Evolutionary conservation across 1,139 yeast species (phyloP), one percentile per base, ranked within the genome.

Genomic region (Debaryomyces psychrophilus): DNA sequence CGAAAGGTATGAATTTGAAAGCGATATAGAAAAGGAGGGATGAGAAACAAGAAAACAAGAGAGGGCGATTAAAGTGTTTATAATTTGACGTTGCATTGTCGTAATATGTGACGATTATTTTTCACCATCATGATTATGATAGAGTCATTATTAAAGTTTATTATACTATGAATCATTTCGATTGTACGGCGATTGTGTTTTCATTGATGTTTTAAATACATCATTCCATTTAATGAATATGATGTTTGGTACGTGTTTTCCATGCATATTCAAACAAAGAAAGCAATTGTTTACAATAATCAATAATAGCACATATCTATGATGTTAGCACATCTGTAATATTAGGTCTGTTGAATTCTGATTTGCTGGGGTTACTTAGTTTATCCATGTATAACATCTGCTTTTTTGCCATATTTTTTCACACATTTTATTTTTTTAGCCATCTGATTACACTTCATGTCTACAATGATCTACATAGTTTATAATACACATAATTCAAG

Each of bases 1-100:
- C 11, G 40, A 17, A 27, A 3, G 28, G 28, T n/a, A 17, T 5
- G 11, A 37, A 26, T 26, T 15, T 4, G 22, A 25, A 20, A 18
- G 25, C 18, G 22, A n/a, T 20, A 20, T 25, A 28, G 25, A 28
- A 9, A 28, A 15, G 22, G 41, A 12, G 28, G 14, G 22, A 20
- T 12, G 12, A 25, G 26, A 7, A 35, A 35, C 14, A 7, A 35
- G 14, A 37, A 25, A 25, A 12, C 15, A 26, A 22, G 5, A 17
- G 40, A 26, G 31, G 31, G 20, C 11, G 40, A 28, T 20, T 37
- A 33, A 12, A 14, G 17, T 31, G 35, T 33, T 33, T 33, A 11
- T 33, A 33, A 37, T 17, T 26, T 26, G 31, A 37, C 14, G 23
- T 37, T 37, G 40, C 40, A 37, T 35, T 33, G 31, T 28, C 31